Base-by-base conservation (phyloP, 2,329 filamentous ascomycete species). In the Meredithiella fracta region DNA sequence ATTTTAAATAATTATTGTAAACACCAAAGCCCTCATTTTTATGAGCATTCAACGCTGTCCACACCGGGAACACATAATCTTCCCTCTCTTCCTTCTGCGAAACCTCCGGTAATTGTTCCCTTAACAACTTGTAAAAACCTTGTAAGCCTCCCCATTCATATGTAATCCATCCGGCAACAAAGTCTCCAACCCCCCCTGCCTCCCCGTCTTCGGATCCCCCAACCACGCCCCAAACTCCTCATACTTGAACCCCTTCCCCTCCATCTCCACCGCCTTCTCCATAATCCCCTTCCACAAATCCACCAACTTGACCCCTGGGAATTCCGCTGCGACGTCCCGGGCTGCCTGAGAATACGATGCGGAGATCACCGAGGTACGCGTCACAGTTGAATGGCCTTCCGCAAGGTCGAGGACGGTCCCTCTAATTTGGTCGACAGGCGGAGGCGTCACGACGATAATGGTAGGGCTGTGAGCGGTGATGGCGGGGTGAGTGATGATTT, bases 241-340 rank as follows among this genome's bases (percentile, higher is more conserved):
- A 42, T 49, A 38, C 22, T 51, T 40, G n/a, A 53, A 56, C 29
- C 31, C 51, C 31, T 51, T 42, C 9, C 49, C 50, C 65, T 67
- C 78, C 68, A 68, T 78, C 65, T 66, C 75, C 66, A 67, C 78
- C 71, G 67, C 90, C 75, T 78, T 73, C 56, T 78, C 73, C 81
- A 94, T 86, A 62, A 96, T 76, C 0, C 79, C 80, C 59, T 78
- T 76, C 80, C 86, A 94, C 1, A 97, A 74, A 67, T 97, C 87
- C 22, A 94, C 70, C 1, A 91, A 76, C 0, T 79, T 73, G 2
- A 91, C 72, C 1, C 76, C 84, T 0, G 85, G 71, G 53, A 83
- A 73, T 59, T 80, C 75, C 11, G 80, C 78, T 6, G 85, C 86
- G 76, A 96, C 67, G 65, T 73, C 67, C 70, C 86, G 63, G 73